phyloP scores from a whole-genome alignment of 768 basidiomycete species.

The Tylopilus felleus region DNA sequence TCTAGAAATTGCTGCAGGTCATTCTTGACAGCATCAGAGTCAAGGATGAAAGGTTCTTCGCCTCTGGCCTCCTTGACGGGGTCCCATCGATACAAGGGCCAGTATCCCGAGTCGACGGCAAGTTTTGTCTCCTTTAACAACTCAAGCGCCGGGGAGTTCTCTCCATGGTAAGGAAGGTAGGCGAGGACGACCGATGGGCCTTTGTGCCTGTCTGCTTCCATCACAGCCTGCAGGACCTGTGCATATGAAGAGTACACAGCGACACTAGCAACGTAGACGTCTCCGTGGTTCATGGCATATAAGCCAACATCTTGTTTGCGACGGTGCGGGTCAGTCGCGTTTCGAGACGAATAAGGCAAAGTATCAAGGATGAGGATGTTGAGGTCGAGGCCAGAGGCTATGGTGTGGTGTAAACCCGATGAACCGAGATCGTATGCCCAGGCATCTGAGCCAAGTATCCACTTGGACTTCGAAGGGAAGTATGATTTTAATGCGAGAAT shows the following conservation, averaged over 20 bases:
- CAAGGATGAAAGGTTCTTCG: slow-evolving; percentile 85
- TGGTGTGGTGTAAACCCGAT: slow-evolving; percentile 91
- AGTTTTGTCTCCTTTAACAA: slow-evolving; percentile 97
- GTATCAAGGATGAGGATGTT: slow-evolving; percentile 97
- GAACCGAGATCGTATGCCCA: slow-evolving; percentile 98
- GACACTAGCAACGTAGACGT: slow-evolving; percentile 92
- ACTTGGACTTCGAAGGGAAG: slow-evolving; percentile 70
- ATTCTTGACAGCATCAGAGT: slow-evolving; percentile 91
- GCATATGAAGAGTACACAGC: slow-evolving; percentile 96
- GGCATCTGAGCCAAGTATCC: slow-evolving; percentile 98
- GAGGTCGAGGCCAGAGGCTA: slow-evolving; percentile 86
- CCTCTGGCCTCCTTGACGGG: slow-evolving; percentile 74
- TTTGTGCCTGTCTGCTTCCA: slow-evolving; percentile 85
- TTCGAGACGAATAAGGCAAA: slow-evolving; percentile 79
- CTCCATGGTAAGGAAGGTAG: slow-evolving; percentile 85
- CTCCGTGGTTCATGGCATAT: slow-evolving; percentile 98
- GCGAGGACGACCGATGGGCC: slow-evolving; percentile 93
- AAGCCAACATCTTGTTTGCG: slow-evolving; percentile 95
- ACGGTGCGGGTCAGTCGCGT: slow-evolving; percentile 62
- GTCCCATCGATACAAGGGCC: slow-evolving; percentile 98
- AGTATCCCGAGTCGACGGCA: slow-evolving; percentile 93
- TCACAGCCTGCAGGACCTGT: slow-evolving; percentile 86
- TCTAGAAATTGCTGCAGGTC: slow-evolving; percentile 93
- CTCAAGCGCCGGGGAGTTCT: slow-evolving; percentile 76
- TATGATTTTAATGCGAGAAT: slow-evolving; percentile 59